Percentiles rank a stretch among this genome's conserved stretches.
phyloP scores from a whole-genome alignment of 257 asterid genomes.

The Hygrophila difformis region DNA sequence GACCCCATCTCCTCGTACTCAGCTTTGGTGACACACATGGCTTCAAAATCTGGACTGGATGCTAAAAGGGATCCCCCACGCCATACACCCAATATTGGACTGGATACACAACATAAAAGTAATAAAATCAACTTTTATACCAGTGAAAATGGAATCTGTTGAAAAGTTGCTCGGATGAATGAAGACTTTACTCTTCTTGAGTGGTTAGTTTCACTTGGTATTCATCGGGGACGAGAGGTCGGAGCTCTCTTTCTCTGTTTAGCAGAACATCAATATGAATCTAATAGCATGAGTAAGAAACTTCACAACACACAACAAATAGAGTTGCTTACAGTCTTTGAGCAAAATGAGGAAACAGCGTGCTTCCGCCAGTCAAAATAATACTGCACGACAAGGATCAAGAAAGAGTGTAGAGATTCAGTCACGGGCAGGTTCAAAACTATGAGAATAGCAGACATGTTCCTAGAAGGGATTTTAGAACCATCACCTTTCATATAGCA shows the following conservation, averaged over 20 bases:
- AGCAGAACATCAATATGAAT: conserved; percentile 4
- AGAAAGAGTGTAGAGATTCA: no score
- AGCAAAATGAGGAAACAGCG: conserved; percentile 84
- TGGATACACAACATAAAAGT: no score
- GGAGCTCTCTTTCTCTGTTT: conserved; percentile 77
- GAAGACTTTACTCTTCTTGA: conserved; percentile 76
- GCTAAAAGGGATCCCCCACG: conserved; percentile 96
- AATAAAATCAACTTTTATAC: conserved; percentile 11
- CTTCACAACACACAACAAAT: not conserved
- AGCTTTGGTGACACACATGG: conserved; percentile 88
- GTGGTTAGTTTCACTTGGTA: conserved; percentile 67
- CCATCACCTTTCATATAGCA: conserved; percentile 69
- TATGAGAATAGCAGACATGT: no score
- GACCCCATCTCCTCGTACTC: conserved; percentile 98
- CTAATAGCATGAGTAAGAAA: conserved; percentile 4
- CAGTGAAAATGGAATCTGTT: conserved; percentile 5
- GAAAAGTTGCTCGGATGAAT: conserved; percentile 5
- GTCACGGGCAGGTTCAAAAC: no score
- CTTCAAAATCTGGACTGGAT: conserved; percentile 92
- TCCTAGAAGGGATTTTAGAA: not conserved
- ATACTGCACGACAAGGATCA: conserved; percentile 47
- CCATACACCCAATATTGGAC: conserved; percentile 96
- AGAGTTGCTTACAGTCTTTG: conserved; percentile 73
- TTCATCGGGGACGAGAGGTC: conserved; percentile 85
- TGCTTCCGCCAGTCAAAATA: conserved; percentile 89